Conservation (phyloP, 768 basidiomycete species). For the Psilocybe cubensis region DNA sequence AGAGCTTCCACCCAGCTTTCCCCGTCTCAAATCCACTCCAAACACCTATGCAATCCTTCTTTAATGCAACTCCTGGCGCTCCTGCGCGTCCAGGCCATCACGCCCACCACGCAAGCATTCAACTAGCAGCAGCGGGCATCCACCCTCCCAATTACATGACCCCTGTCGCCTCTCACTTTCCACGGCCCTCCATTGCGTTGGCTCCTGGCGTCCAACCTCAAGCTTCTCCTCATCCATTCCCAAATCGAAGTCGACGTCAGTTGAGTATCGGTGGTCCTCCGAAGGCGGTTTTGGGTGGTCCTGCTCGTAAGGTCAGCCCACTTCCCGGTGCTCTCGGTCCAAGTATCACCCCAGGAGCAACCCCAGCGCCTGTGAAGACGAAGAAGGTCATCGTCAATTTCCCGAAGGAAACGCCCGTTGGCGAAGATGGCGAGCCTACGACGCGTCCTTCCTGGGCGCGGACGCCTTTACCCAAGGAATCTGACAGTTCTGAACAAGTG, state of each 20-base stretch:
- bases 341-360: conserved; percentile 33
- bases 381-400: conserved; percentile 76
- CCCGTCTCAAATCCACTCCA: conserved; percentile 56
- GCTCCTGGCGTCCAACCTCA: conserved; percentile 40
- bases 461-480: conserved; percentile 46
- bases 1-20: conserved; percentile 59
- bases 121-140: conserved; percentile 63
- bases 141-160: conserved; percentile 63
- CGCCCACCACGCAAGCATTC: conserved; percentile 60
- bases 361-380: conserved; percentile 45
- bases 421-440: conserved; percentile 42
- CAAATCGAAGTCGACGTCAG: conserved; percentile 66
- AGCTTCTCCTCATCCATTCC: conserved; percentile 48
- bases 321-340: conserved; percentile 46
- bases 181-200: conserved; percentile 52
- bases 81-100: conserved; percentile 62
- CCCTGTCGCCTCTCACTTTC: conserved; percentile 60
- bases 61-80: conserved; percentile 51
- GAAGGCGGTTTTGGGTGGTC: conserved; percentile 83
- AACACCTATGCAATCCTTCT: conserved; percentile 78
- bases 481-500: conserved; percentile 24
- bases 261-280: conserved; percentile 87
- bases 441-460: conserved; percentile 65
- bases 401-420: conserved; percentile 65
- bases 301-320: conserved; percentile 75